phyloP scores from a whole-genome alignment of 2,329 filamentous ascomycete genomes.

The Pyrenophora teres region DNA sequence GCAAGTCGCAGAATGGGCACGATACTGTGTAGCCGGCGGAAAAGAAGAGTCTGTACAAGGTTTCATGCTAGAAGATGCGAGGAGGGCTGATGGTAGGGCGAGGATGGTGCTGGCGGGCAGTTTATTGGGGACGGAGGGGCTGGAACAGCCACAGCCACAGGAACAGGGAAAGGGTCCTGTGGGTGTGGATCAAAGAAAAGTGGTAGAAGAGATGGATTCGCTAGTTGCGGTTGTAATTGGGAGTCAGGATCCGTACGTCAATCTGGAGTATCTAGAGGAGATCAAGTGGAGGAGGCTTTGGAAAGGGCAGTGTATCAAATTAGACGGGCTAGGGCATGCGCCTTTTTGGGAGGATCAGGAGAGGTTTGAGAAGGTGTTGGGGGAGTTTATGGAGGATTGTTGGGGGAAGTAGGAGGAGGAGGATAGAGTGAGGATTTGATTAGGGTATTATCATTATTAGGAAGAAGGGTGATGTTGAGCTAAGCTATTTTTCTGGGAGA shows the following conservation, averaged over 20 bases:
- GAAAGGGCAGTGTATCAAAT: constrained; percentile 31
- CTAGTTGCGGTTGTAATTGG: constrained; percentile 39
- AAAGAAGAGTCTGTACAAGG: constrained; percentile 20
- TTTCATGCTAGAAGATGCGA: constrained; percentile 36
- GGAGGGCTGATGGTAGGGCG: constrained; percentile 32
- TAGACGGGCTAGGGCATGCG: constrained; percentile 35
- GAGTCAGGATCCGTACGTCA: constrained; percentile 35
- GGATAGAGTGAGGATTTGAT: too few species aligned
- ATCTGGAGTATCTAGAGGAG: constrained; percentile 38
- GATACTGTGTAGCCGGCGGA: constrained; percentile 15
- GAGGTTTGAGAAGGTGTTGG: constrained; percentile 20
- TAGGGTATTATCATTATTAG: too few species aligned
- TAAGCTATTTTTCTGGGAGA: too few species aligned
- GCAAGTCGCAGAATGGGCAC: constrained; percentile 22
- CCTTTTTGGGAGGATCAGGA: constrained; percentile 39
- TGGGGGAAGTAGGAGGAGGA: not conserved
- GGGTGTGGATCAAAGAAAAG: constrained; percentile 27
- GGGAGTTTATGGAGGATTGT: constrained; percentile 25
- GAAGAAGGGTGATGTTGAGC: too few species aligned
- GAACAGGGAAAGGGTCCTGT: not conserved
- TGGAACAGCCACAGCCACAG: too few species aligned
- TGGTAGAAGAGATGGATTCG: constrained; percentile 26
- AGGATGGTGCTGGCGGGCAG: constrained; percentile 31
- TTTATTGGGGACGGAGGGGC: constrained; percentile 17
- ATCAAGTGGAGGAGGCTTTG: constrained; percentile 35